These are phyloP conservation scores for Pyrrhoderma lamaoense DNA, from an alignment of 1,284 basidiomycete species.

Conservation along the genomic window DNA sequence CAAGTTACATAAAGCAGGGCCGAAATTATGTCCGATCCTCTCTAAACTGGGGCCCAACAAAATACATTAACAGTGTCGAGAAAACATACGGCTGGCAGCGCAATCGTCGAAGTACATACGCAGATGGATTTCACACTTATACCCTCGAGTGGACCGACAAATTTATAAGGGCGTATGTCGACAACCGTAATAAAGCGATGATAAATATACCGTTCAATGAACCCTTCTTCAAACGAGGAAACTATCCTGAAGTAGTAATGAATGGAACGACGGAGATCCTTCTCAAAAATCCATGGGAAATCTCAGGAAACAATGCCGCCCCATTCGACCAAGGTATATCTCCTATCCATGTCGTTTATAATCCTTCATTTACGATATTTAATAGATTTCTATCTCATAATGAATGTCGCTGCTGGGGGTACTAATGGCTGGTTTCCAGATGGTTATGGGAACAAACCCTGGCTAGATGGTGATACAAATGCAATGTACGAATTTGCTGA, in stretches of 20 bases:
- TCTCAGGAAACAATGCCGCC: slow-evolving; percentile 27
- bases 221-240: slow-evolving; percentile 31
- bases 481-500: slow-evolving; percentile 25
- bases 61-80: slow-evolving; percentile 26
- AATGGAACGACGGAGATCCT: slow-evolving; percentile 27
- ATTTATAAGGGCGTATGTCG: slow-evolving; percentile 25
- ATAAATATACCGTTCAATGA: slow-evolving; percentile 26
- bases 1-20: slow-evolving; percentile 19
- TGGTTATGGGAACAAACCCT: slow-evolving; percentile 32
- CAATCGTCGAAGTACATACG: slow-evolving; percentile 32
- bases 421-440: slow-evolving; percentile 41
- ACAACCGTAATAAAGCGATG: slow-evolving; percentile 11
- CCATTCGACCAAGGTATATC: slow-evolving; percentile 34
- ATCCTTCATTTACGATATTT: too few relatives aligned
- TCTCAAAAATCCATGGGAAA: slow-evolving; percentile 26
- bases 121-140: slow-evolving; percentile 33
- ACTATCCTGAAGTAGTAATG: slow-evolving; percentile 30
- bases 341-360: too few relatives aligned
- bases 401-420: slow-evolving; percentile 35
- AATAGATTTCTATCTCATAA: slow-evolving; percentile 33
- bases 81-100: slow-evolving; percentile 31
- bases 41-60: slow-evolving; percentile 34
- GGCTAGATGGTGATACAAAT: slow-evolving; percentile 24
- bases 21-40: slow-evolving; percentile 31
- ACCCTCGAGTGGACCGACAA: slow-evolving; percentile 39